phyloP scores from a whole-genome alignment of 176 grass and related monocot species.

The Neostapfia colusana region DNA sequence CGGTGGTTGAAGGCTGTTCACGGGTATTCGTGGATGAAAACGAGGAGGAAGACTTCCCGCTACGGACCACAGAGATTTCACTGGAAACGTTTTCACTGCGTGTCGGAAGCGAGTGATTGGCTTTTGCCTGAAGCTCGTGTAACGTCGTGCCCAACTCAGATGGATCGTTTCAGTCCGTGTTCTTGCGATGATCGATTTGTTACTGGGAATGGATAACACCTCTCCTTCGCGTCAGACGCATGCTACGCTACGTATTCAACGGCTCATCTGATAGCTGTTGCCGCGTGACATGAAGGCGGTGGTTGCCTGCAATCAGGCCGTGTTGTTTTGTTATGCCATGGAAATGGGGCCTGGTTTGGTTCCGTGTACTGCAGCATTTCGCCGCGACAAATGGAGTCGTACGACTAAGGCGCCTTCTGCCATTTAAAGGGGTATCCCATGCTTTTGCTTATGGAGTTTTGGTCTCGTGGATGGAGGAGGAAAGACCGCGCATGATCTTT shows the following conservation, averaged over 20 bases:
- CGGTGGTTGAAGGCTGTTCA: conserved; percentile 24
- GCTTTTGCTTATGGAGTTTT: background rate
- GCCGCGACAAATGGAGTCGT: conserved; percentile 11
- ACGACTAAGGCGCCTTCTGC: background rate
- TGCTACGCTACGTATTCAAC: conserved; percentile 10
- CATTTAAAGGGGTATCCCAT: conserved; percentile 49
- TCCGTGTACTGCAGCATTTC: background rate
- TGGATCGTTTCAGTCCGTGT: background rate
- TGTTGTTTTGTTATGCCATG: conserved; percentile 39
- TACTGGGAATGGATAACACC: background rate
- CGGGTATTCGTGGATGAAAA: background rate
- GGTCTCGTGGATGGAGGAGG: background rate
- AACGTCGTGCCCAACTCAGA: background rate
- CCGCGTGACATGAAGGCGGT: conserved; percentile 41
- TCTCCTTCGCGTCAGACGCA: background rate
- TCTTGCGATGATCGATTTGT: too few relatives aligned
- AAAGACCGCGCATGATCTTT: too few relatives aligned
- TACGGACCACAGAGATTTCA: background rate
- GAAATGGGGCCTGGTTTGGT: conserved; percentile 15
- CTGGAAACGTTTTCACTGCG: background rate
- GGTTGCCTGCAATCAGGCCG: conserved; percentile 47
- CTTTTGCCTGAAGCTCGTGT: background rate
- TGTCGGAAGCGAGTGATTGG: background rate
- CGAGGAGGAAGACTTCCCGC: background rate
- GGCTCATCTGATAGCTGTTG: conserved; percentile 31